A percentile compares a stretch with the other conserved stretches of the same genome.
These are phyloP conservation scores for Lyophyllum decastes DNA, from an alignment of 768 basidiomycete genomes.

Conservation along the genomic window DNA sequence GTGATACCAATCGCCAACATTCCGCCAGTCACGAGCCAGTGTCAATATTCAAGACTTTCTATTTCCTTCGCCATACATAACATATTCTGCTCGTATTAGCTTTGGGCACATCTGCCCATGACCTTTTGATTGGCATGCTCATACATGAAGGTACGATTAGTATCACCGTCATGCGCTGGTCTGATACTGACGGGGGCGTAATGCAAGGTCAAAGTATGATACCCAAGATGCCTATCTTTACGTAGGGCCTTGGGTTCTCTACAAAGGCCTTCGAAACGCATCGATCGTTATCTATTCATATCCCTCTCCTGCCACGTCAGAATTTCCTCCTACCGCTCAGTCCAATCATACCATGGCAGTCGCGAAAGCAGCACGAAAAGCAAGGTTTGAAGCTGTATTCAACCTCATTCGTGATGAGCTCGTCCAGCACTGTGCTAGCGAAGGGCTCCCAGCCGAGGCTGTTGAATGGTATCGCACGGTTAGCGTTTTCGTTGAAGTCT, in stretches of 20 bases:
- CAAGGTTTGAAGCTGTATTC: constrained; percentile 74
- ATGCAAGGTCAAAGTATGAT: not conserved
- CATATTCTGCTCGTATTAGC: no score
- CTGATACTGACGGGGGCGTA: not conserved
- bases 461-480: constrained; percentile 84
- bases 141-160: not conserved
- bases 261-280: not conserved
- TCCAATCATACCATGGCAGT: constrained; percentile 6
- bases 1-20: no score
- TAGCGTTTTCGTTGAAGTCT: constrained; percentile 24
- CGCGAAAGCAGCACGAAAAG: constrained; percentile 33
- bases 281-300: not conserved
- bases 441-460: constrained; percentile 83
- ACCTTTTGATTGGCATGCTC: no score
- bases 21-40: not conserved
- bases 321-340: not conserved
- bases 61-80: not conserved
- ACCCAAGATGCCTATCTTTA: constrained; percentile 6
- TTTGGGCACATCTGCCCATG: no score
- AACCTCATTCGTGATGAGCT: constrained; percentile 75
- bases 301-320: not conserved
- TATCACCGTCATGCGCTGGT: not conserved
- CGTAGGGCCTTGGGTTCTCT: not conserved
- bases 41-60: not conserved
- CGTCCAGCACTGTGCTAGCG: constrained; percentile 58